Percentiles rank a stretch among this genome's conserved stretches.
Evolutionary conservation across 106 monocot genomes (phyloP).

Genomic region (Ottelia alismoides): DNA sequence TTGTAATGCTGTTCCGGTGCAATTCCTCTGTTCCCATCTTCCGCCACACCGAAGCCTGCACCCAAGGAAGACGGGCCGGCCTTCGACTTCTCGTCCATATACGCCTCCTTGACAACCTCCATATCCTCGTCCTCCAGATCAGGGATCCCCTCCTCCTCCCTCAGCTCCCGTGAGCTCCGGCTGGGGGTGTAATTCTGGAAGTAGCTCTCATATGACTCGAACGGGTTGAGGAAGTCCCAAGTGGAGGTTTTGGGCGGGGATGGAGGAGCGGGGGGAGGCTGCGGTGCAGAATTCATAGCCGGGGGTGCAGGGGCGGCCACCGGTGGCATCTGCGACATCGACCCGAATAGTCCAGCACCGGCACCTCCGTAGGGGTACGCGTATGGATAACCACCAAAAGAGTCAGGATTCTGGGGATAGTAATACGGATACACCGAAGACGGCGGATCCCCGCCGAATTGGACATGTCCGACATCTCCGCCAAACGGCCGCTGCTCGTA

Average conservation of each 20-base stretch:
- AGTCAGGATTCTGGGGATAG: constrained; percentile 3
- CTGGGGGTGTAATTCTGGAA: constrained; percentile 51
- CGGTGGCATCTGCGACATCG: not conserved
- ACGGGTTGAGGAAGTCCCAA: constrained; percentile 81
- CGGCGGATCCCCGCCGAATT: not conserved
- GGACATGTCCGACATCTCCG: not conserved
- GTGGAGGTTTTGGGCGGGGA: constrained; percentile 46
- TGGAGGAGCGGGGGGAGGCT: constrained; percentile 35
- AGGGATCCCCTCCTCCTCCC: constrained; percentile 88
- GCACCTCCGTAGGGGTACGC: constrained; percentile 1
- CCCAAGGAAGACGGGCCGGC: constrained; percentile 13
- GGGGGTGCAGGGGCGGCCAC: not conserved
- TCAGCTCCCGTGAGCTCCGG: constrained; percentile 59
- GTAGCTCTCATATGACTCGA: constrained; percentile 30
- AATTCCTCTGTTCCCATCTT: constrained; percentile 4
- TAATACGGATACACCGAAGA: not conserved
- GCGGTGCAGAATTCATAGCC: constrained; percentile 9
- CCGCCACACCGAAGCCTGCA: constrained; percentile 31
- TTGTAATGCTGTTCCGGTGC: constrained; percentile 11
- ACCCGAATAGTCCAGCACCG: constrained; percentile 1
- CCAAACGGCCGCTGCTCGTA: constrained; percentile 6
- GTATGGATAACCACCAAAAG: not conserved
- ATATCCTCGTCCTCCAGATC: constrained; percentile 61
- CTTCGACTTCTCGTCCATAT: constrained; percentile 33
- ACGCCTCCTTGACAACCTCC: constrained; percentile 61